Base-by-base conservation (phyloP, 2,329 filamentous ascomycete genomes). In the Daldinia eschscholtzii region DNA sequence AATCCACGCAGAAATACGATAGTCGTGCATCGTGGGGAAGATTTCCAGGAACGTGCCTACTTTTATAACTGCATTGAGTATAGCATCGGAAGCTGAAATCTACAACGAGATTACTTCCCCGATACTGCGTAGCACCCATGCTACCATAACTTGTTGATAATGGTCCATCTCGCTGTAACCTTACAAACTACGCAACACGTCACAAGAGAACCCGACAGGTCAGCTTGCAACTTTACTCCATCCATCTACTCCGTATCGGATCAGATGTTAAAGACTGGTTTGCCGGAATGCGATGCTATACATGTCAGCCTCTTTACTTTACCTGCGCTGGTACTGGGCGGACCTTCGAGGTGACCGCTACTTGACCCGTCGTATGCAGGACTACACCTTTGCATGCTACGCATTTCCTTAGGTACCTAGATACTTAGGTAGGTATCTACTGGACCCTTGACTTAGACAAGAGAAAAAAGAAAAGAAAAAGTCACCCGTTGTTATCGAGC, bases 71-170 rank as follows among this genome's bases (percentile, higher is more conserved):
- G 4, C 56, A 39, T 70, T 59, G 18, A 61, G 64, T 37, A 55
- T 71, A 73, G 69, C 66, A 67, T 57, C 66, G 69, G 67, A 60
- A 61, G 56, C 67, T 67, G 57, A 63, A 67, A 70, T 68, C 64
- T 70, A 42, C 53, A 71, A 70, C 65, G 67, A 57, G 70, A 63
- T 65, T 50, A 37, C 62, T 61, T 67, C 64, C 28, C 66, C 57
- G 63, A 57, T 61, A 61, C 37, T 15, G 46, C 41, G 35, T 63
- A 18, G n/a, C 30, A 42, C 18, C 57, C n/a, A 66, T 66, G 57
- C 41, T 50, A 66, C 64, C n/a, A 15, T 56, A 18, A 37, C 26
- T 28, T 55, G 7, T 10, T 35, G 10, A 35, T 9, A 10, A 35
- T 35, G 6, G 6, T 1, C 6, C 33, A 62, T 60, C 28, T 20